Percentiles rank a stretch among this genome's conserved stretches.
phyloP scores from a whole-genome alignment of 2,329 filamentous ascomycete genomes.

The Zasmidium cellare region DNA sequence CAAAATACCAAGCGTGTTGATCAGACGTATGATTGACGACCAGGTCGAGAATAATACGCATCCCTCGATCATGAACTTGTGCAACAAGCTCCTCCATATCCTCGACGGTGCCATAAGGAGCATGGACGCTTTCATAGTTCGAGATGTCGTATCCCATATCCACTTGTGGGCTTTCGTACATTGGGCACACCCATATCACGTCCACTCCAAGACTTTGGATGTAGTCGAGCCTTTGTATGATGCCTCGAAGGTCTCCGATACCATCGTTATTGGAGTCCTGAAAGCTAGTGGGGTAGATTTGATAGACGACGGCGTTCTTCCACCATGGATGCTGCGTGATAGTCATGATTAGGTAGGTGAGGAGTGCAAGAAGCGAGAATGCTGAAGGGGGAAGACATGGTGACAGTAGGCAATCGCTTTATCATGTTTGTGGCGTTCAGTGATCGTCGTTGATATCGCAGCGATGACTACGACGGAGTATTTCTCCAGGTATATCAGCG shows the following conservation, averaged over 20 bases:
- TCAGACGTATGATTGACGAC: slow-evolving; percentile 32
- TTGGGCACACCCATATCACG: slow-evolving; percentile 42
- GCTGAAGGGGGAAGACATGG: not conserved
- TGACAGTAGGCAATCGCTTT: not conserved
- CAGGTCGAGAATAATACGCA: slow-evolving; percentile 52
- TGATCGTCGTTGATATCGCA: too few species aligned
- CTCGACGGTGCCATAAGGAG: slow-evolving; percentile 46
- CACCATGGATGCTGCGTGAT: slow-evolving; percentile 31
- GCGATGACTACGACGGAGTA: too few species aligned
- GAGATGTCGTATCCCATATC: slow-evolving; percentile 56
- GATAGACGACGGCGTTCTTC: slow-evolving; percentile 42
- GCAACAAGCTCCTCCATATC: slow-evolving; percentile 48
- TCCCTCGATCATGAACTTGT: slow-evolving; percentile 43
- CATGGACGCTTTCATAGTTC: slow-evolving; percentile 48
- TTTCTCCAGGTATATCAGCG: too few species aligned
- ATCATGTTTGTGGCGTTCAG: not conserved
- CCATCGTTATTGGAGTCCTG: slow-evolving; percentile 56
- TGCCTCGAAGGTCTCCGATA: slow-evolving; percentile 64
- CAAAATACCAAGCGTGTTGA: slow-evolving; percentile 52
- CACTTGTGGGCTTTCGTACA: slow-evolving; percentile 52
- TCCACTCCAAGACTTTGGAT: slow-evolving; percentile 62
- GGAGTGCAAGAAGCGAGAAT: not conserved
- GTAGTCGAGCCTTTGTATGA: slow-evolving; percentile 62
- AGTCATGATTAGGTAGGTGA: not conserved
- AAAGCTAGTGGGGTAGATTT: slow-evolving; percentile 61